Evolutionary conservation across 108 stramenopile genomes (phyloP).

Genomic region (Pseudonitzschia pungens): DNA sequence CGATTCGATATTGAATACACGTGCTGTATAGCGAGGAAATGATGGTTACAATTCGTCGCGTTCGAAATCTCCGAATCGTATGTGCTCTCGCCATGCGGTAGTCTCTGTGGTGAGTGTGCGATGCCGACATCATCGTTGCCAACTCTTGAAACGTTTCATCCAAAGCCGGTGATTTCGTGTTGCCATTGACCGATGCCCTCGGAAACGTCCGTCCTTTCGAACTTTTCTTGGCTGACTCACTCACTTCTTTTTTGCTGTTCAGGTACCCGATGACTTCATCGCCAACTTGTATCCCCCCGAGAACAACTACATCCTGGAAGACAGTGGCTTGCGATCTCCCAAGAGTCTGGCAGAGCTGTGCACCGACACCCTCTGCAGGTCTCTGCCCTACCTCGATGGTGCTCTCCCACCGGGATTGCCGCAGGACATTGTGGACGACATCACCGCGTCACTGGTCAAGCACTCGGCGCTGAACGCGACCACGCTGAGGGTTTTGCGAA

Average conservation of each 20-base stretch:
- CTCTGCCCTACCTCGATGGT: constrained; percentile 57
- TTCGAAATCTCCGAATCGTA: constrained; percentile 23
- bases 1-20: too few species aligned
- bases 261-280: constrained; percentile 66
- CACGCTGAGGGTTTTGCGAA: constrained; percentile 56
- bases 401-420: constrained; percentile 76
- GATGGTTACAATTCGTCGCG: background rate
- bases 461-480: constrained; percentile 77
- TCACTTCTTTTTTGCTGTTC: background rate
- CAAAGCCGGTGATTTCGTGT: background rate
- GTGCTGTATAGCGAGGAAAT: background rate
- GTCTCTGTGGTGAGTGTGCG: constrained; percentile 19
- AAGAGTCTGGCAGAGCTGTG: constrained; percentile 72
- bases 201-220: background rate
- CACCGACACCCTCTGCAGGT: constrained; percentile 67
- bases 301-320: constrained; percentile 61
- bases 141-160: too few species aligned
- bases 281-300: constrained; percentile 56
- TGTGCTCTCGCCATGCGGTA: constrained; percentile 59
- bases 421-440: constrained; percentile 75
- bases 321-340: constrained; percentile 54
- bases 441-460: constrained; percentile 55
- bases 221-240: too few species aligned
- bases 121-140: too few species aligned
- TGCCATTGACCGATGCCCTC: background rate